Conservation (phyloP, 139 green algal species). For the Nannochloris sp. region DNA sequence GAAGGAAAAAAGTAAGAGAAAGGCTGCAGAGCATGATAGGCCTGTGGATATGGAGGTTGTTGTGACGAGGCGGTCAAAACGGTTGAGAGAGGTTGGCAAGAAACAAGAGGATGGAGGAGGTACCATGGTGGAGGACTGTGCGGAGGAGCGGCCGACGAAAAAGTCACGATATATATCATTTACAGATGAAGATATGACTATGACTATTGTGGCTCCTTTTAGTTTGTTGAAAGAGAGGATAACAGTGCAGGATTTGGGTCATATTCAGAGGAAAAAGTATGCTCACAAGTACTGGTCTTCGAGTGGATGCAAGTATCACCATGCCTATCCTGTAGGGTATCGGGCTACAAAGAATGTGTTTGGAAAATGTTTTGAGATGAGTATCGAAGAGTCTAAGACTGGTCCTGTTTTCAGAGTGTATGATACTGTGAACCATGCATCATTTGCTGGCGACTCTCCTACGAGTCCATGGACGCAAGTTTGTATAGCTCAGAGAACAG, state of each 20-base stretch:
- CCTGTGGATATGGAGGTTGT: too few relatives aligned
- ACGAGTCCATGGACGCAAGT: constrained; percentile 43
- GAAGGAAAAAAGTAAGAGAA: neutral
- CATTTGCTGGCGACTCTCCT: constrained; percentile 29
- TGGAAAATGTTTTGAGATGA: constrained; percentile 30
- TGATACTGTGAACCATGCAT: neutral
- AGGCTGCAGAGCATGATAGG: neutral
- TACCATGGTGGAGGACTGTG: too few relatives aligned
- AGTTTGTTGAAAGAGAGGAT: neutral
- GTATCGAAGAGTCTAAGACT: constrained; percentile 16
- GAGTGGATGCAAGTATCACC: constrained; percentile 37
- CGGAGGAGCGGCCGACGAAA: too few relatives aligned
- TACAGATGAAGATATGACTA: too few relatives aligned
- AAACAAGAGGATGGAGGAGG: too few relatives aligned
- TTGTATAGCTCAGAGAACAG: constrained; percentile 33
- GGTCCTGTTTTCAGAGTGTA: constrained; percentile 32
- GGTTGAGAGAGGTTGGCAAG: too few relatives aligned
- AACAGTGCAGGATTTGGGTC: constrained; percentile 22
- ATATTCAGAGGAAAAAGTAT: constrained; percentile 28
- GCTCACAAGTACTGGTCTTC: constrained; percentile 38
- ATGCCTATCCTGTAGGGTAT: constrained; percentile 46
- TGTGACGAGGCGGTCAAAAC: too few relatives aligned
- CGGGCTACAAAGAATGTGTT: constrained; percentile 32
- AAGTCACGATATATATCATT: too few relatives aligned
- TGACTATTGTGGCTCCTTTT: too few relatives aligned